Base-by-base conservation (phyloP, 192 early-diverging fungal genomes). In the Dissophora globulifera region DNA sequence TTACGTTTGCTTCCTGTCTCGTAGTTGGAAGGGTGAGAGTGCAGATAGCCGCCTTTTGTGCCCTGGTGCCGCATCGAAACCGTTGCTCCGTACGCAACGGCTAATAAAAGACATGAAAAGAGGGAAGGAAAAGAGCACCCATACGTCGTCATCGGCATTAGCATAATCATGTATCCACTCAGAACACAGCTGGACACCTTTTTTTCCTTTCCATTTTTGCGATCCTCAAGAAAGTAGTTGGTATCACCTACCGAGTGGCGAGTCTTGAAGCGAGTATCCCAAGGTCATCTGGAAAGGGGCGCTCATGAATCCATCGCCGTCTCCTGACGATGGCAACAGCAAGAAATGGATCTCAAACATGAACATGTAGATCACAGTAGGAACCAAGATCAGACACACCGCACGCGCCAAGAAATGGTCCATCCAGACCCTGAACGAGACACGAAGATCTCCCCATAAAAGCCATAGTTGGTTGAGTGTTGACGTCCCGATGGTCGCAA, bases 291-390 rank as follows among this genome's bases (percentile, higher is more conserved):
- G 94, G 85, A 98, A 97, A 56, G 87, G 86, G 26, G 92, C 86
- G 74, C 88, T 90, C 93, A 98, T 94, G 76, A 96, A 96, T 0
- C 86, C 87, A 76, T 97, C 94, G 25, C 97, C 97, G 30, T 93
- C 90, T 20, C 97, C 97, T 45, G 82, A 82, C 47, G 83, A 80
- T 38, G 79, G 82, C 46, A 99, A 83, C 22, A 94, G 68, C 49
- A 79, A 70, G 82, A 99, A 99, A 79, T 99, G 97, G 50, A 99
- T 83, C 62, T 88, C 88, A 81, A 97, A 99, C 76, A 89, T 88
- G 12, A 90, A 85, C 55, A 95, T 79, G 67, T 99, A 99, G 2
- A 97, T 76, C 20, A 81, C 12, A 6, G 91, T 20, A 8, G 97
- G 97, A 11, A 98, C 54, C 25, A 89, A 71, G 50, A 99, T 95